Percentiles rank a stretch among this genome's conserved stretches.
Evolutionary conservation across 148 eudicot species (phyloP).

Genomic region (Linanthus parryae): DNA sequence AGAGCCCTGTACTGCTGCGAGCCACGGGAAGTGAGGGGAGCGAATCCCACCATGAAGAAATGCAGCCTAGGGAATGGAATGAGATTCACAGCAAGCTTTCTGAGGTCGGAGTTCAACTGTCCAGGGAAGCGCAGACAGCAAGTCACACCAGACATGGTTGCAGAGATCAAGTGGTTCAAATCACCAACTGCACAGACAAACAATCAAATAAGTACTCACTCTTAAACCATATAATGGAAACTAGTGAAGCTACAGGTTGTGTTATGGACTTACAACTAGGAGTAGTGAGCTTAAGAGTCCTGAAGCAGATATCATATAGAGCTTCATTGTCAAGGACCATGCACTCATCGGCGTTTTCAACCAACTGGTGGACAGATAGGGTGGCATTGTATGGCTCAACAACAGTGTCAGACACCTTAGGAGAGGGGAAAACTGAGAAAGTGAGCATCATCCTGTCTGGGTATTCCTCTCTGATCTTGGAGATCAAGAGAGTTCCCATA

Average conservation of each 20-base stretch:
- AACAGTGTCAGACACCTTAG: slow-evolving; percentile 27
- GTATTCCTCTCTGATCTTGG: slow-evolving; percentile 36
- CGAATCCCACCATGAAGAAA: slow-evolving; percentile 24
- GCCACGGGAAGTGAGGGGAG: slow-evolving; percentile 23
- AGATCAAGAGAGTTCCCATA: slow-evolving; percentile 31
- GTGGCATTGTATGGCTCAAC: slow-evolving; percentile 36
- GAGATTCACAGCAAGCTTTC: slow-evolving; percentile 23
- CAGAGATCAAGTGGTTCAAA: slow-evolving; percentile 26
- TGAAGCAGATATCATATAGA: slow-evolving; percentile 26
- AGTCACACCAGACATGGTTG: slow-evolving; percentile 31
- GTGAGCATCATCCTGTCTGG: slow-evolving; percentile 36
- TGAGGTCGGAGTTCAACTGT: slow-evolving; percentile 25
- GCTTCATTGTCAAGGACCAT: slow-evolving; percentile 33
- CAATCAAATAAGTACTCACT: background rate
- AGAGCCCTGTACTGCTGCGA: slow-evolving; percentile 21
- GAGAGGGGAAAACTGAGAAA: slow-evolving; percentile 29
- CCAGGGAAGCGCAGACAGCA: slow-evolving; percentile 30
- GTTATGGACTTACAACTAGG: slow-evolving; percentile 25
- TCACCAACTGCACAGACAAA: slow-evolving; percentile 19
- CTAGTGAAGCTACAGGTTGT: background rate
- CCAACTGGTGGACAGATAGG: slow-evolving; percentile 28
- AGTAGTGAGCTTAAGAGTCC: slow-evolving; percentile 32
- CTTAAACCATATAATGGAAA: too few relatives aligned
- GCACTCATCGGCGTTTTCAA: slow-evolving; percentile 31
- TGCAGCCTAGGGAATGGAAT: slow-evolving; percentile 24